Evolutionary conservation across 176 grass and related monocot genomes (phyloP), one percentile per base, ranked within the genome.

Genomic region (Ensete glaucum): DNA sequence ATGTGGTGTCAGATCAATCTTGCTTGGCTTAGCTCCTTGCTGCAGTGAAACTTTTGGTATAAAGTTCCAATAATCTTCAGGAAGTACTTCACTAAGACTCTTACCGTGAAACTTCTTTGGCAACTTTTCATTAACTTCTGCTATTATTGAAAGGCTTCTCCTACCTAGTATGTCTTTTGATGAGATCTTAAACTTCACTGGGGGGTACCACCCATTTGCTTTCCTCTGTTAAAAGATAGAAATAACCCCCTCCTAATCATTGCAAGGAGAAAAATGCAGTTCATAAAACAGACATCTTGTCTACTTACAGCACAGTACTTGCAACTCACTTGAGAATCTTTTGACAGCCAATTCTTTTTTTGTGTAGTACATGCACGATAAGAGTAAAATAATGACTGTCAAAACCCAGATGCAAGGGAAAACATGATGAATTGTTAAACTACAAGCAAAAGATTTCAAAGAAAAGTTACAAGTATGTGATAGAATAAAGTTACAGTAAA

Each of bases 41-140:
- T 62, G 82, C 51, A 85, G 84, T 54, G 88, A 66, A 72, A 86
- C 80, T 79, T 70, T 82, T 79, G 94, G 94, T 75, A 93, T 58
- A 78, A 98, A 91, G 76, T 89, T 84, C 94, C 94, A 98, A 88
- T 80, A 98, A 83, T 93, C 94, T 52, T 60, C 77, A 15, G 94
- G 85, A 63, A 98, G 81, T 22, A 73, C 78, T 64, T 97, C 85
- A 85, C 73, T 73, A 2, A 67, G 71, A 85, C 34, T 81, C 81
- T 83, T 87, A 84, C 76, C 81, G 19, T 85, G 85, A 43, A 71
- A 84, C 29, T 76, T 92, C 67, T 84, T 88, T 78, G 88, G 77
- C 50, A 87, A n/a, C 79, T 89, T 90, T 52, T 83, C 87, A 75
- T 64, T 69, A 85, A 83, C 83, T 91, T 98, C 90, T 79, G 90